Conservation (phyloP, 2,329 filamentous ascomycete species). For the Trichophyton benhamiae region DNA sequence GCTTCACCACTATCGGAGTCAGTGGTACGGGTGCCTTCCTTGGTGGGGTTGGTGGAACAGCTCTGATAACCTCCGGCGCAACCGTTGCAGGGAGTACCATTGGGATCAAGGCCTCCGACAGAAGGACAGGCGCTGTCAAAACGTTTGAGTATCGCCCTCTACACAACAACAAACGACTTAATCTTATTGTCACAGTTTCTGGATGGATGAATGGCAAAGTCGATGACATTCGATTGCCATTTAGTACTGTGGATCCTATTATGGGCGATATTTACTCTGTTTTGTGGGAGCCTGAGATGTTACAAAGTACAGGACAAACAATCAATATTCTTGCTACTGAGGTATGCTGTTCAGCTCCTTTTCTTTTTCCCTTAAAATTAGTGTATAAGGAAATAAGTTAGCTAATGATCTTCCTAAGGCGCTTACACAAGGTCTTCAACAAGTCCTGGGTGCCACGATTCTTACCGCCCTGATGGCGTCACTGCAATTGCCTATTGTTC, state of each 20-base stretch:
- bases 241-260: slow-evolving; percentile 88
- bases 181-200: slow-evolving; percentile 86
- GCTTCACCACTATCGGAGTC: slow-evolving; percentile 89
- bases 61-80: slow-evolving; percentile 82
- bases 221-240: slow-evolving; percentile 89
- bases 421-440: slow-evolving; percentile 88
- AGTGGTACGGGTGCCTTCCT: slow-evolving; percentile 80
- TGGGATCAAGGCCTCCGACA: slow-evolving; percentile 69
- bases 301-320: slow-evolving; percentile 93
- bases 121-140: slow-evolving; percentile 79
- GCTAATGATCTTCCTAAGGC: slow-evolving; percentile 44
- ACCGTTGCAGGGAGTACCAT: slow-evolving; percentile 79
- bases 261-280: slow-evolving; percentile 99
- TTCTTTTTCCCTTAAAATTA: neutral
- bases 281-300: slow-evolving; percentile 95
- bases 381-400: neutral
- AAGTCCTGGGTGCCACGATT: slow-evolving; percentile 83
- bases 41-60: slow-evolving; percentile 81
- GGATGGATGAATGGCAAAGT: slow-evolving; percentile 98
- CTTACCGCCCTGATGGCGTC: slow-evolving; percentile 83
- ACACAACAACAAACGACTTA: slow-evolving; percentile 96
- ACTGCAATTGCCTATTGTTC: slow-evolving; percentile 76
- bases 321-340: slow-evolving; percentile 98
- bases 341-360: slow-evolving; percentile 40
- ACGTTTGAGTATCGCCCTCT: slow-evolving; percentile 95